Conservation (phyloP, 192 early-diverging fungal species). For the Oehlia diaphana region DNA sequence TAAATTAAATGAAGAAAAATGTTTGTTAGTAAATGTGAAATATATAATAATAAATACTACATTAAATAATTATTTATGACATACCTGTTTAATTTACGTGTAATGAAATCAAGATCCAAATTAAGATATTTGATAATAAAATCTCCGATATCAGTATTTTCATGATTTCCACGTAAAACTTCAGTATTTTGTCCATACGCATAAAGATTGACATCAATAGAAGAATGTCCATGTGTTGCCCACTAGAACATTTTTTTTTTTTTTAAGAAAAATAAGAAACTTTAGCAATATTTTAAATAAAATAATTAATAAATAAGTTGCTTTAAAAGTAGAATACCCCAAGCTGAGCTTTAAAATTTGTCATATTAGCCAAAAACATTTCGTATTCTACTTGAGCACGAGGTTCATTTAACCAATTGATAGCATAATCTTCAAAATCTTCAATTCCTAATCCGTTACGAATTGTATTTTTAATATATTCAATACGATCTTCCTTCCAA, state of each 20-base stretch:
- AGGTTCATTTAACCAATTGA: constrained; percentile 44
- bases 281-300: constrained; percentile 16
- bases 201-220: constrained; percentile 89
- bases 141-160: constrained; percentile 68
- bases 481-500: constrained; percentile 27
- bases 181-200: constrained; percentile 51
- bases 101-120: constrained; percentile 51
- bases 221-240: constrained; percentile 92
- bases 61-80: not conserved
- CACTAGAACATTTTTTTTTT: constrained; percentile 39
- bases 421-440: constrained; percentile 67
- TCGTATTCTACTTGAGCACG: constrained; percentile 38
- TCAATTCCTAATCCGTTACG: constrained; percentile 18
- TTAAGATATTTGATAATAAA: constrained; percentile 55
- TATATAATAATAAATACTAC: too few species aligned
- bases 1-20: too few species aligned
- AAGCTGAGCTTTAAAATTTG: constrained; percentile 57
- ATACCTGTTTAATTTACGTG: constrained; percentile 41
- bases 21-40: too few species aligned
- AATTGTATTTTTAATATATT: constrained; percentile 6
- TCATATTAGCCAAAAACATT: constrained; percentile 52
- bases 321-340: constrained; percentile 41
- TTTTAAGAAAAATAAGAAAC: not conserved
- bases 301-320: not conserved
- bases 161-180: constrained; percentile 58